These are phyloP conservation scores for Aspergillus hancockii DNA, from an alignment of 495 filamentous ascomycete species.

Conservation along the genomic window DNA sequence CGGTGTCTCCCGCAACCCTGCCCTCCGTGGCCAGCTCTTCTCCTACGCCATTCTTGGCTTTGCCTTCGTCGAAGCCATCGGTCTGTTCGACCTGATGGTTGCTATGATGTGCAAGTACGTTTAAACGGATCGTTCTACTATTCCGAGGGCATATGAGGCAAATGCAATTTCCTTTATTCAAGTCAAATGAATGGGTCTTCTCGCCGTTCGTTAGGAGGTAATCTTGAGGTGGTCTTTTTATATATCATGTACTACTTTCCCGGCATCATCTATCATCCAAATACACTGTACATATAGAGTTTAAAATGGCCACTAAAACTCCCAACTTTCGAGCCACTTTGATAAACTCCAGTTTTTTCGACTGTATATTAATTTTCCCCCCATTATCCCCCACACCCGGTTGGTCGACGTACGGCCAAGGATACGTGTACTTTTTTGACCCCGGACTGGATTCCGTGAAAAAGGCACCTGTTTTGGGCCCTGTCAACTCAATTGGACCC, in stretches of 20 bases:
- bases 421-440: slow-evolving; percentile 12
- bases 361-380: slow-evolving; percentile 5
- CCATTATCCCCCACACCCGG: neutral
- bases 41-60: slow-evolving; percentile 92
- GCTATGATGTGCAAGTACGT: slow-evolving; percentile 80
- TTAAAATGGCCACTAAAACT: slow-evolving; percentile 35
- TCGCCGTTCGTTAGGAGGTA: slow-evolving; percentile 19
- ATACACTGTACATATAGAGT: slow-evolving; percentile 51
- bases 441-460: neutral
- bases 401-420: too few relatives aligned
- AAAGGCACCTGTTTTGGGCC: neutral
- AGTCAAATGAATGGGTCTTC: neutral
- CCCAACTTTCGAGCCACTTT: slow-evolving; percentile 7
- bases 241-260: slow-evolving; percentile 34
- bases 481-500: neutral
- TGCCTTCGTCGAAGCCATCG: slow-evolving; percentile 91
- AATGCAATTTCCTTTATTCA: neutral
- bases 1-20: slow-evolving; percentile 85
- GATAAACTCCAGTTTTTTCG: neutral
- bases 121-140: slow-evolving; percentile 28
- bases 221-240: slow-evolving; percentile 33
- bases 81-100: slow-evolving; percentile 93
- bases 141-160: slow-evolving; percentile 1
- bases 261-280: slow-evolving; percentile 23
- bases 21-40: slow-evolving; percentile 88